Evolutionary conservation across 257 asterid genomes (phyloP).

Genomic region (Penstemon davidsonii): DNA sequence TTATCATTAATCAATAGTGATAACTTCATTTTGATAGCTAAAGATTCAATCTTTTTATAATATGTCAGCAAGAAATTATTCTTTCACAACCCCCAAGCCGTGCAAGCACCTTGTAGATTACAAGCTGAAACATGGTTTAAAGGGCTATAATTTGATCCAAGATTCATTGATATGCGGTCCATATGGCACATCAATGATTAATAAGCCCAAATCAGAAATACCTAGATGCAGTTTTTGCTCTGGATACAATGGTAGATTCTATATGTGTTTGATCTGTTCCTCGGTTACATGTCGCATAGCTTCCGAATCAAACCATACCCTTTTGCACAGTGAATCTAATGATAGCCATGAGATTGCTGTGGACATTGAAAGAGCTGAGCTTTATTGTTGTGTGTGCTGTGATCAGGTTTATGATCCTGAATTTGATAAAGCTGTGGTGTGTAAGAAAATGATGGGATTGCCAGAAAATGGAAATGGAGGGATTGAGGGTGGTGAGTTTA

Average conservation of each 20-base stretch:
- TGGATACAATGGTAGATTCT: slow-evolving; percentile 49
- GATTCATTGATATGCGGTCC: slow-evolving; percentile 51
- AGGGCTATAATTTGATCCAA: slow-evolving; percentile 48
- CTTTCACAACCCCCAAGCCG: slow-evolving; percentile 46
- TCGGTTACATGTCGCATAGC: slow-evolving; percentile 44
- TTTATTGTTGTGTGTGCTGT: slow-evolving; percentile 56
- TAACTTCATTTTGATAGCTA: slow-evolving; percentile 2
- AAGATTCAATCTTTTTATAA: slow-evolving; percentile 33
- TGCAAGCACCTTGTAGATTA: slow-evolving; percentile 69
- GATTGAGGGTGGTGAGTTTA: slow-evolving; percentile 34
- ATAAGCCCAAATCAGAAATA: slow-evolving; percentile 41
- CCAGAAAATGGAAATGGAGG: slow-evolving; percentile 38
- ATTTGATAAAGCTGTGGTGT: slow-evolving; percentile 50
- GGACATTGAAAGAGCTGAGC: slow-evolving; percentile 68
- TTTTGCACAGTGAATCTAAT: slow-evolving; percentile 49
- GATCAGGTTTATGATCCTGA: slow-evolving; percentile 77
- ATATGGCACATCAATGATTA: slow-evolving; percentile 54
- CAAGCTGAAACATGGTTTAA: slow-evolving; percentile 59
- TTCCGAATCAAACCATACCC: slow-evolving; percentile 52
- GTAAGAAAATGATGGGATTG: slow-evolving; percentile 42
- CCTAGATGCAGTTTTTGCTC: slow-evolving; percentile 63
- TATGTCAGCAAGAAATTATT: slow-evolving; percentile 51
- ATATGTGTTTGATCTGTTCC: slow-evolving; percentile 72
- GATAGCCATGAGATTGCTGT: slow-evolving; percentile 57
- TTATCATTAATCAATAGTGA: neutral